These are phyloP conservation scores for Ormosia emarginata DNA, from an alignment of 306 rosid genomes.

Conservation along the genomic window DNA sequence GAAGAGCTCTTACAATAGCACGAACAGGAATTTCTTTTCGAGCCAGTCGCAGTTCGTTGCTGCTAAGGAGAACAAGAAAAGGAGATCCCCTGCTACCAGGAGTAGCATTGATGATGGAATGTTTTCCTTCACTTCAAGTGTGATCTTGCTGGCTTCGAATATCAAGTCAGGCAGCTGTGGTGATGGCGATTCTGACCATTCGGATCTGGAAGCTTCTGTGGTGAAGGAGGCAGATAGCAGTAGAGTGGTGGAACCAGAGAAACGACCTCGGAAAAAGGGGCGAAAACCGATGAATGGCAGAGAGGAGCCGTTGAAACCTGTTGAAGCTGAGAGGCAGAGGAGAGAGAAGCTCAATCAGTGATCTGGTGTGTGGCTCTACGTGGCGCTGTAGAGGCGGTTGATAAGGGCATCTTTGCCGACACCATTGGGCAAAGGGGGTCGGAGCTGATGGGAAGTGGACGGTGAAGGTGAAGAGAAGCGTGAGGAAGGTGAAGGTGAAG, in stretches of 20 bases:
- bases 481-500: too few species aligned
- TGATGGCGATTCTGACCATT: conserved; percentile 48
- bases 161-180: conserved; percentile 22
- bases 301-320: conserved; percentile 92
- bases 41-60: conserved; percentile 45
- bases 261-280: conserved; percentile 68
- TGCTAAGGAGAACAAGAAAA: conserved; percentile 51
- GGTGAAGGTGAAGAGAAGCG: too few species aligned
- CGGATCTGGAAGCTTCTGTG: conserved; percentile 78
- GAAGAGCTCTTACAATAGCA: conserved; percentile 29
- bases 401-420: too few species aligned
- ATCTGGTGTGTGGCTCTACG: too few species aligned
- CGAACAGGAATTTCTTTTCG: conserved; percentile 40
- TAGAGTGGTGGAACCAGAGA: conserved; percentile 62
- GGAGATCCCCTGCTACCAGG: conserved; percentile 55
- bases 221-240: conserved; percentile 56
- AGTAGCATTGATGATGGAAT: conserved; percentile 71
- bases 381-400: too few species aligned
- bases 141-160: conserved; percentile 44
- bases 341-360: conserved; percentile 93
- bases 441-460: too few species aligned
- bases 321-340: conserved; percentile 90
- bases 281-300: conserved; percentile 92
- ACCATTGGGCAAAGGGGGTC: too few species aligned
- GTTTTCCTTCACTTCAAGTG: conserved; percentile 69